Percentiles rank a stretch among this genome's conserved stretches.
phyloP scores from a whole-genome alignment of 257 asterid genomes.

The Nyctanthes arbortristis region DNA sequence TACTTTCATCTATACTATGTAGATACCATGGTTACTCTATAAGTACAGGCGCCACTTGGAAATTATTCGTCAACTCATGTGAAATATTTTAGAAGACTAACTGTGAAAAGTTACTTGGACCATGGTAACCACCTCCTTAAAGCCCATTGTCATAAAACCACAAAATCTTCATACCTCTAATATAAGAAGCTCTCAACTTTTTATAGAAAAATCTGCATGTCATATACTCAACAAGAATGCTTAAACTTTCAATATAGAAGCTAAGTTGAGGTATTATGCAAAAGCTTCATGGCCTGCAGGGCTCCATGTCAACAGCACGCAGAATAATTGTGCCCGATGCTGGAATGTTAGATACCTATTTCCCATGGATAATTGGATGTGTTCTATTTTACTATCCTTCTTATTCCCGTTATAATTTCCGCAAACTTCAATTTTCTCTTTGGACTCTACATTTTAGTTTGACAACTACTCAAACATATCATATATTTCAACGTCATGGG shows the following conservation, averaged over 20 bases:
- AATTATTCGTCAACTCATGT: background rate
- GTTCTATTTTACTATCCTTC: background rate
- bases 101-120: background rate
- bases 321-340: too few relatives aligned
- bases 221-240: background rate
- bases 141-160: background rate
- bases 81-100: background rate
- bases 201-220: background rate
- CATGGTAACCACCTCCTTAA: background rate
- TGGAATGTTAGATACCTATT: too few relatives aligned
- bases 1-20: background rate
- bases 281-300: background rate
- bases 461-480: too few relatives aligned
- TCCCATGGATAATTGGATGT: background rate
- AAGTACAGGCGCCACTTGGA: background rate
- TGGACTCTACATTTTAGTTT: too few relatives aligned
- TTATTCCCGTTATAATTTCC: too few relatives aligned
- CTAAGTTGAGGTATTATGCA: background rate
- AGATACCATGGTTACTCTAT: background rate
- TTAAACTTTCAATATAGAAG: background rate
- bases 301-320: too few relatives aligned
- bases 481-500: too few relatives aligned
- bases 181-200: too few relatives aligned
- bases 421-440: too few relatives aligned
- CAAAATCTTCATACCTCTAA: background rate